Evolutionary conservation across 2,329 filamentous ascomycete genomes (phyloP).

Genomic region (Macrophomina phaseolina): DNA sequence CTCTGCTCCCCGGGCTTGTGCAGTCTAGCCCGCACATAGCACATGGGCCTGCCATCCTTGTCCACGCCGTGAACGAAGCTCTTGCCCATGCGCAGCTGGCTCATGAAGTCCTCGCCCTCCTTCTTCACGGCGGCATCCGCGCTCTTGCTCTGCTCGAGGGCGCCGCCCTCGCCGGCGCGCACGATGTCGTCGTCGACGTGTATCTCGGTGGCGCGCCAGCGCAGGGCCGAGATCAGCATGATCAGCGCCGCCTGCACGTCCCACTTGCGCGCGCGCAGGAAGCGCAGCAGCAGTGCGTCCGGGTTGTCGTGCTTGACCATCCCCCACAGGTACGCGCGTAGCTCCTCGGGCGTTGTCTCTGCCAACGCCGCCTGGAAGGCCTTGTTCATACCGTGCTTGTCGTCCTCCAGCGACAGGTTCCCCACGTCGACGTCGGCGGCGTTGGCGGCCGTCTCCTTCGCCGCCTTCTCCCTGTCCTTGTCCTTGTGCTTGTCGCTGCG

Average conservation of each 20-base stretch:
- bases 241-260: slow-evolving; percentile 90
- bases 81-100: slow-evolving; percentile 87
- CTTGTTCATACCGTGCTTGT: slow-evolving; percentile 92
- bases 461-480: slow-evolving; percentile 50
- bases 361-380: slow-evolving; percentile 83
- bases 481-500: slow-evolving; percentile 39
- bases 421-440: slow-evolving; percentile 41
- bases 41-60: slow-evolving; percentile 83
- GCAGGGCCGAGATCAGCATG: slow-evolving; percentile 94
- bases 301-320: slow-evolving; percentile 97
- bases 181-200: slow-evolving; percentile 87
- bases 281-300: slow-evolving; percentile 69
- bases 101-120: slow-evolving; percentile 76
- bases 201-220: slow-evolving; percentile 84
- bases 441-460: slow-evolving; percentile 35
- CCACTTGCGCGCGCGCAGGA: slow-evolving; percentile 68
- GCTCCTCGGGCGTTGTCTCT: slow-evolving; percentile 75
- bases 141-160: slow-evolving; percentile 65
- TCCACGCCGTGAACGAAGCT: slow-evolving; percentile 89
- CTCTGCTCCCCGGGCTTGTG: slow-evolving; percentile 84
- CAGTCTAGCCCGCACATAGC: slow-evolving; percentile 80
- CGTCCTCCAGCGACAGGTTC: slow-evolving; percentile 61
- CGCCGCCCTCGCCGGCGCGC: slow-evolving; percentile 54
- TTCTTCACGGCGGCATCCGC: slow-evolving; percentile 68
- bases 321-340: slow-evolving; percentile 83